Evolutionary conservation across 371 early-diverging fungal species (phyloP).

Genomic region (Mortierella sp.): DNA sequence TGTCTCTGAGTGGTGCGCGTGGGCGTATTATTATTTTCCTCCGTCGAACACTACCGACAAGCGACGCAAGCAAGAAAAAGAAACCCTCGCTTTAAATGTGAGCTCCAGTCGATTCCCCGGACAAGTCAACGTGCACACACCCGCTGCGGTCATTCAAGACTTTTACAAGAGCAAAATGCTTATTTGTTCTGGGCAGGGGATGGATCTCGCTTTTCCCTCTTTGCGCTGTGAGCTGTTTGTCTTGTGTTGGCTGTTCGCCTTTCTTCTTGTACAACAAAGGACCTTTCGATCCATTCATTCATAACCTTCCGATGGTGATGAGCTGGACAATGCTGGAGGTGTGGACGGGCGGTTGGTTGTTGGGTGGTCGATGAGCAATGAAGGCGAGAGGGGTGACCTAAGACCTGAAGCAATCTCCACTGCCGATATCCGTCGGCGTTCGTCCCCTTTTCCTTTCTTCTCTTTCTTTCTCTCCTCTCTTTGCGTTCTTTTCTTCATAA

Average conservation of each 20-base stretch:
- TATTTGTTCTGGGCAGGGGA: conserved; percentile 7
- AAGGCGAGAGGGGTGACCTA: not conserved
- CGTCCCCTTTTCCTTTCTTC: not conserved
- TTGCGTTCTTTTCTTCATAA: not conserved
- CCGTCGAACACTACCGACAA: not conserved
- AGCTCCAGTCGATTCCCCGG: conserved; percentile 5
- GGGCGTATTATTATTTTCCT: not conserved
- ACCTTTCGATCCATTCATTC: not conserved
- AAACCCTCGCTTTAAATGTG: not conserved
- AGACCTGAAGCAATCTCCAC: not conserved
- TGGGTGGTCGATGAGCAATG: not conserved
- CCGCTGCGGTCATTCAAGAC: conserved; percentile 5
- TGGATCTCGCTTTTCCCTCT: not conserved
- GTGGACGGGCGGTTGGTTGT: not conserved
- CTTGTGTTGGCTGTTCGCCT: not conserved
- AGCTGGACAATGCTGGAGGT: not conserved
- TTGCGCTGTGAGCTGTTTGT: not conserved
- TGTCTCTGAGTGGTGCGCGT: not conserved
- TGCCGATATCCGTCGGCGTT: not conserved
- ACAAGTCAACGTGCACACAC: conserved; percentile 9
- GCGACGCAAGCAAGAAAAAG: not conserved
- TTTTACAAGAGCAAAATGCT: not conserved
- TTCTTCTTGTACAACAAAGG: not conserved
- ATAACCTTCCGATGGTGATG: not conserved
- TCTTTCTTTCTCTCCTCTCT: not conserved